These are phyloP conservation scores for Parasarocladium wereldwijsianum DNA, from an alignment of 2,329 filamentous ascomycete genomes.

Conservation along the genomic window DNA sequence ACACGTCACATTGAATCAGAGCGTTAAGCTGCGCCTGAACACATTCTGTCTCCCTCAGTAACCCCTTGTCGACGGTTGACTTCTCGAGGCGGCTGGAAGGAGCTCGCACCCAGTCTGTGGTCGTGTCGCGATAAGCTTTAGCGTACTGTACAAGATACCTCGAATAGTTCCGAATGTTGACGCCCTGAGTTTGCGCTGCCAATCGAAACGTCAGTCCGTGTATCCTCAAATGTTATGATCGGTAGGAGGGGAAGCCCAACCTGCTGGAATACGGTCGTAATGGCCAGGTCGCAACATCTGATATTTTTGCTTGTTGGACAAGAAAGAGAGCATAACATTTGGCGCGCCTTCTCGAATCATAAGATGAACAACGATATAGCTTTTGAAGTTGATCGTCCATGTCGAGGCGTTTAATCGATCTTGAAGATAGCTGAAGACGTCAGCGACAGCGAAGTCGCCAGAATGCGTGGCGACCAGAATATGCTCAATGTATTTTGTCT, in stretches of 20 bases:
- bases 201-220: neutral
- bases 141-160: slow-evolving; percentile 75
- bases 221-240: no score
- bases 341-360: slow-evolving; percentile 94
- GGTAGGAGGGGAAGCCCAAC: no score
- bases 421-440: slow-evolving; percentile 87
- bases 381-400: slow-evolving; percentile 99
- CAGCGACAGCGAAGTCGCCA: slow-evolving; percentile 84
- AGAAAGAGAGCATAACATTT: slow-evolving; percentile 73
- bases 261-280: no score
- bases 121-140: slow-evolving; percentile 68
- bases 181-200: slow-evolving; percentile 80
- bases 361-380: slow-evolving; percentile 84
- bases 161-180: slow-evolving; percentile 85
- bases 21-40: slow-evolving; percentile 81
- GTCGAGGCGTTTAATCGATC: slow-evolving; percentile 84
- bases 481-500: slow-evolving; percentile 98
- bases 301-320: no score
- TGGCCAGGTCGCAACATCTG: no score
- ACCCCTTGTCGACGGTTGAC: slow-evolving; percentile 77
- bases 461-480: slow-evolving; percentile 91
- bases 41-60: slow-evolving; percentile 79
- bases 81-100: slow-evolving; percentile 75
- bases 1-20: slow-evolving; percentile 76
- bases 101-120: slow-evolving; percentile 76